Evolutionary conservation across 345 rosid genomes (phyloP), one percentile per base, ranked within the genome.

Genomic region (Rhodamnia rubescens): DNA sequence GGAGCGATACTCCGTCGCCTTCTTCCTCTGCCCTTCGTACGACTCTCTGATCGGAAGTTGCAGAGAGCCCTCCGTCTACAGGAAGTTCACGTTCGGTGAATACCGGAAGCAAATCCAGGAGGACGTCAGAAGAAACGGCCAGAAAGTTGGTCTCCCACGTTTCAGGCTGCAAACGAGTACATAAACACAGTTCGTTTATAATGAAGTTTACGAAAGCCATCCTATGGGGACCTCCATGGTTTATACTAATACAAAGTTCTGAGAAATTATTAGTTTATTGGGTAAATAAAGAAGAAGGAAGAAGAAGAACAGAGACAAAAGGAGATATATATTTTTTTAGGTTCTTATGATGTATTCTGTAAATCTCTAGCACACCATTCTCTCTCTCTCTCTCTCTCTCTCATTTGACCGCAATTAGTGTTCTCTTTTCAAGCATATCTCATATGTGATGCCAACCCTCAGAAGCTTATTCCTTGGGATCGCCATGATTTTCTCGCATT

Each of bases 391-490:
- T 57, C 64, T 58, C 15, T 61, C 20, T 61, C 40, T 32, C 44
- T 32, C 22, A 64, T 64, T 64, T 64, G 75, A 64, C 11, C 5
- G 24, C 24, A 64, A 64, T 16, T 32, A 18, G 44, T 32, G 78
- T 64, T 64, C 78, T 64, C 78, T 69, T 69, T 36, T 69, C 47
- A 36, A 42, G 93, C 88, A 94, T 32, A 94, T 91, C 90, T 94
- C 99, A 83, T 94, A 92, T n/a, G 94, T 91, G 98, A 96, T 95
- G 51, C 98, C 97, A 53, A 96, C 95, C 87, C 91, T 91, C 24
- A 95, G 94, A 80, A 96, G 92, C 87, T 90, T 90, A 1, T 90
- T 85, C 55, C 89, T 89, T 7, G 98, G 98, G 83, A 94, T 94
- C 8, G 90, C 95, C 87, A 94, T 85, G 49, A 90, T 83, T 85